A percentile compares a stretch with the other conserved stretches of the same genome.
Conservation (phyloP, 2,329 filamentous ascomycete genomes). For the Microcyclospora pomicola region DNA sequence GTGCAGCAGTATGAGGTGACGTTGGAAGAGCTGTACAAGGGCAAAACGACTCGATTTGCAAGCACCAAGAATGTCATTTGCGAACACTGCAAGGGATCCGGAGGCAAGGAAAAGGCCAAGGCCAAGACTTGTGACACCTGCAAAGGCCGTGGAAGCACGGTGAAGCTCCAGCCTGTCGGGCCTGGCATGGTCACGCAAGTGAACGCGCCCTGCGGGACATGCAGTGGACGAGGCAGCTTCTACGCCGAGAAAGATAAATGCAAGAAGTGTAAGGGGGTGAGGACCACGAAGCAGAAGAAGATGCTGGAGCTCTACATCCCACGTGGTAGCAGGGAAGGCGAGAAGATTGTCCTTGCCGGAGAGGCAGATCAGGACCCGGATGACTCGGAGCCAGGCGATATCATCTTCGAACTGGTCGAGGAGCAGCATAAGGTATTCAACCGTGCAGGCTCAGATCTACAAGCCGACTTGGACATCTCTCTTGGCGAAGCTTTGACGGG, state of each 20-base stretch:
- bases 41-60: slow-evolving; percentile 93
- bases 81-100: slow-evolving; percentile 70
- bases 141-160: slow-evolving; percentile 60
- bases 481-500: slow-evolving; percentile 74
- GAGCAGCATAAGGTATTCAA: slow-evolving; percentile 69
- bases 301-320: slow-evolving; percentile 94
- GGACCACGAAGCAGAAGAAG: slow-evolving; percentile 78
- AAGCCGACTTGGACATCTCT: slow-evolving; percentile 65
- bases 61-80: slow-evolving; percentile 92
- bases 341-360: slow-evolving; percentile 78
- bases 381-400: slow-evolving; percentile 79
- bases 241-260: slow-evolving; percentile 96
- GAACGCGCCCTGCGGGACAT: slow-evolving; percentile 66
- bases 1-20: slow-evolving; percentile 84
- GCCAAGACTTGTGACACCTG: slow-evolving; percentile 70
- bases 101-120: slow-evolving; percentile 86
- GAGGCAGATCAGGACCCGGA: slow-evolving; percentile 89
- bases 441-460: slow-evolving; percentile 71
- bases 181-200: slow-evolving; percentile 76
- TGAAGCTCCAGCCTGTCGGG: slow-evolving; percentile 69
- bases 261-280: slow-evolving; percentile 95
- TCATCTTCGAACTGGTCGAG: slow-evolving; percentile 78
- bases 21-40: slow-evolving; percentile 93
- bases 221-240: slow-evolving; percentile 69
- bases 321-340: slow-evolving; percentile 62